phyloP scores from a whole-genome alignment of 2,329 filamentous ascomycete genomes.

The Colletotrichum sp. region DNA sequence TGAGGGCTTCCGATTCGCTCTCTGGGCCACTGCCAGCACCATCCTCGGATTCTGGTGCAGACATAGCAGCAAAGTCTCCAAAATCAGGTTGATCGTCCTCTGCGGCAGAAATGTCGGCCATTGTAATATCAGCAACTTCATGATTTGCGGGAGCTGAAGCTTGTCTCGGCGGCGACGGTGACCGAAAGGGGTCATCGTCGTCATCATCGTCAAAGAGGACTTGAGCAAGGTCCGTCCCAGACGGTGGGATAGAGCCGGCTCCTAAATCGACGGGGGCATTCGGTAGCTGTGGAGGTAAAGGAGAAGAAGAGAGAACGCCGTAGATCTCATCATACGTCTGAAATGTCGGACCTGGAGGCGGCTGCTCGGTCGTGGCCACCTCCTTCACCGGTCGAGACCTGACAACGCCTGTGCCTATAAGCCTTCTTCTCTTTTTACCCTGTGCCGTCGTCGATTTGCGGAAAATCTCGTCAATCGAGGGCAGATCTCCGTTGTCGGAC shows the following conservation, averaged over 20 bases:
- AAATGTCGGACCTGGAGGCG: neutral
- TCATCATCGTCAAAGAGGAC: neutral
- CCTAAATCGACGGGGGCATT: neutral
- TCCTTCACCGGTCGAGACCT: neutral
- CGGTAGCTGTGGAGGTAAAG: neutral
- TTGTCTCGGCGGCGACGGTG: neutral
- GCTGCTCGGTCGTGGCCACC: neutral
- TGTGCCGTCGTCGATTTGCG: neutral
- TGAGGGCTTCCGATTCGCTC: slow-evolving; percentile 46
- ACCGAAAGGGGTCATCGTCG: neutral
- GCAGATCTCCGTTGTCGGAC: slow-evolving; percentile 39
- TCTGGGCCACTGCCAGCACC: slow-evolving; percentile 35
- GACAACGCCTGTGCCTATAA: neutral
- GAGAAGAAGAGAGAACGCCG: neutral
- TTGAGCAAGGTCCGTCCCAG: neutral
- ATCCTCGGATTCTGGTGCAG: neutral
- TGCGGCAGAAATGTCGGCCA: slow-evolving; percentile 18
- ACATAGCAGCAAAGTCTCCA: slow-evolving; percentile 3
- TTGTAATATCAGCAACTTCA: slow-evolving; percentile 11
- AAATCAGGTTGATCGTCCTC: slow-evolving; percentile 1
- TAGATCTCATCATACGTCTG: slow-evolving; percentile 14
- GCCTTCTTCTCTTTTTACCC: neutral
- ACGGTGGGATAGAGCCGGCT: neutral
- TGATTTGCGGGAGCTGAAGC: neutral
- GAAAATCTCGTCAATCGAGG: slow-evolving; percentile 35